phyloP scores from a whole-genome alignment of 805 yeast genomes.

The Schwanniomyces pseudopolymorphus region DNA sequence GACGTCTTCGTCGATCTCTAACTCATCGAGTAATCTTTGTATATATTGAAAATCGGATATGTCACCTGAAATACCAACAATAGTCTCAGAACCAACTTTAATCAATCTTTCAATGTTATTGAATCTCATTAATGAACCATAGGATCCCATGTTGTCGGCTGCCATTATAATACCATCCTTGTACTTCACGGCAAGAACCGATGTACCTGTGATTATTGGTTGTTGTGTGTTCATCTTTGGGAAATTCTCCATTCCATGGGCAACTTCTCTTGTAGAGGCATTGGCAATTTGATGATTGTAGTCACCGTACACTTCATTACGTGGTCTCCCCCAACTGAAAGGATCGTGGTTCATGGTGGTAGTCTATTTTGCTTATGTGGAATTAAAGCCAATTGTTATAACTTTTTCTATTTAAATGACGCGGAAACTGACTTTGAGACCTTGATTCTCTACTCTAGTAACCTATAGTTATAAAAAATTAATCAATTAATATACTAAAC shows the following conservation, averaged over 20 bases:
- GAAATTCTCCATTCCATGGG: constrained; percentile 25
- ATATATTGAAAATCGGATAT: constrained; percentile 89
- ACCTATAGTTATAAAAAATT: not conserved
- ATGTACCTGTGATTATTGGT: constrained; percentile 95
- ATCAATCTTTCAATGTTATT: constrained; percentile 81
- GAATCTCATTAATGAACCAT: constrained; percentile 89
- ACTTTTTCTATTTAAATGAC: not conserved
- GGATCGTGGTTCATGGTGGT: constrained; percentile 89
- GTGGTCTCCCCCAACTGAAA: constrained; percentile 92
- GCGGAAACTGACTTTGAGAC: not conserved
- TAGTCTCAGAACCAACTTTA: constrained; percentile 79
- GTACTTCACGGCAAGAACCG: constrained; percentile 89
- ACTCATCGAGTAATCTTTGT: constrained; percentile 69
- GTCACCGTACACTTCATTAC: constrained; percentile 74
- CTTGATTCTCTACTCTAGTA: not conserved
- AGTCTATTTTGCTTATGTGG: not conserved
- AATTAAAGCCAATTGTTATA: not conserved
- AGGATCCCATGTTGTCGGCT: constrained; percentile 89
- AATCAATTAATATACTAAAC: not conserved
- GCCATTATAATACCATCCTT: constrained; percentile 90
- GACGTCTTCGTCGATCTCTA: constrained; percentile 68
- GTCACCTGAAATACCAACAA: constrained; percentile 94
- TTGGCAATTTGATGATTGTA: constrained; percentile 75
- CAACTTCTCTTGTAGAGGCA: constrained; percentile 38
- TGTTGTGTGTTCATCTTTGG: constrained; percentile 88